A percentile compares a stretch with the other conserved stretches of the same genome.
Evolutionary conservation across 2,329 filamentous ascomycete genomes (phyloP).

Genomic region (Amauroascus verrucosus): DNA sequence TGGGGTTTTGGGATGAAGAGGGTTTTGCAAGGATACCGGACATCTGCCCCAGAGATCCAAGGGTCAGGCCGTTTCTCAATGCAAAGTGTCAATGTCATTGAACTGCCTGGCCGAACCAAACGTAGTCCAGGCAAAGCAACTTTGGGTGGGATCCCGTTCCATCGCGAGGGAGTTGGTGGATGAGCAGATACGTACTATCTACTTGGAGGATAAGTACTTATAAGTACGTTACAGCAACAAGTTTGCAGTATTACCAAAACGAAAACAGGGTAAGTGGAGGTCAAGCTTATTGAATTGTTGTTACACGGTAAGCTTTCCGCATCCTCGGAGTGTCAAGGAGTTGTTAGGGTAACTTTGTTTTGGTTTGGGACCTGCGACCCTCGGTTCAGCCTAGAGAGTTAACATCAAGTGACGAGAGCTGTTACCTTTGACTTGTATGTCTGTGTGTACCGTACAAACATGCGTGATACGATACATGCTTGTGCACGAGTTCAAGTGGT

Average conservation of each 20-base stretch:
- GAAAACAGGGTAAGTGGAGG: not conserved
- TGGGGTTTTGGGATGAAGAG: not conserved
- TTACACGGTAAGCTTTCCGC: not conserved
- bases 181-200: no score
- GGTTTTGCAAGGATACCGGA: not conserved
- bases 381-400: no score
- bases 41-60: not conserved
- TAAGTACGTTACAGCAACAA: no score
- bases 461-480: no score
- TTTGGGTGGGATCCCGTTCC: not conserved
- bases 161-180: not conserved
- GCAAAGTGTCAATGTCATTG: conserved; percentile 1
- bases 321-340: not conserved
- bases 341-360: no score
- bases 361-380: no score
- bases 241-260: no score
- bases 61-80: not conserved
- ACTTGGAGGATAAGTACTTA: no score
- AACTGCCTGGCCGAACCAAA: not conserved
- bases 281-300: not conserved
- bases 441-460: no score
- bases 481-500: no score
- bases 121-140: not conserved
- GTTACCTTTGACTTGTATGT: no score
- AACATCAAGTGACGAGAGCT: no score